Evolutionary conservation across 176 grass and related monocot species (phyloP).

Genomic region (Carex scoparia): DNA sequence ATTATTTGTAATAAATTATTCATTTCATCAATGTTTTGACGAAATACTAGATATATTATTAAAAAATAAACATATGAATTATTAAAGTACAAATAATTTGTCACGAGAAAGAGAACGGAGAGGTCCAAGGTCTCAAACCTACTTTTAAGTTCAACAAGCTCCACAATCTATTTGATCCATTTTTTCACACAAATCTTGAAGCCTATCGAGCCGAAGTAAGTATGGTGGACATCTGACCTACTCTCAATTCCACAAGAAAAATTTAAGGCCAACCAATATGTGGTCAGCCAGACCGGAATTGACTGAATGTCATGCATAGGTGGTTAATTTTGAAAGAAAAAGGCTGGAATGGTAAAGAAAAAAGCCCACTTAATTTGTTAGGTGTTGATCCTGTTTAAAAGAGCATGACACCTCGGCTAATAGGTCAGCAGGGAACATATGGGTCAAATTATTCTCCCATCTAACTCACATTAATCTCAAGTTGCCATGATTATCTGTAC

Average conservation of each 20-base stretch:
- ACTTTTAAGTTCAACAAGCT: too few species aligned
- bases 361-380: background rate
- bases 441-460: slow-evolving; percentile 21
- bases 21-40: background rate
- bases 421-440: slow-evolving; percentile 13
- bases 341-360: background rate
- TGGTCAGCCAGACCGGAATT: background rate
- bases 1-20: too few species aligned
- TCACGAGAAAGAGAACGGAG: background rate
- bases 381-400: background rate
- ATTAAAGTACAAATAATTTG: background rate
- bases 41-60: background rate
- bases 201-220: too few species aligned
- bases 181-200: too few species aligned
- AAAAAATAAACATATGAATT: background rate
- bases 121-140: too few species aligned
- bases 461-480: background rate
- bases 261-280: background rate
- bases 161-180: too few species aligned
- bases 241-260: background rate
- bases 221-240: too few species aligned
- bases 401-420: background rate
- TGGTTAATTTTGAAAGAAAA: background rate
- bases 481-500: background rate
- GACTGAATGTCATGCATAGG: background rate